Percentiles rank a stretch among this genome's conserved stretches.
Conservation (phyloP, 176 grass and related monocot species). For the Triticum urartu region DNA sequence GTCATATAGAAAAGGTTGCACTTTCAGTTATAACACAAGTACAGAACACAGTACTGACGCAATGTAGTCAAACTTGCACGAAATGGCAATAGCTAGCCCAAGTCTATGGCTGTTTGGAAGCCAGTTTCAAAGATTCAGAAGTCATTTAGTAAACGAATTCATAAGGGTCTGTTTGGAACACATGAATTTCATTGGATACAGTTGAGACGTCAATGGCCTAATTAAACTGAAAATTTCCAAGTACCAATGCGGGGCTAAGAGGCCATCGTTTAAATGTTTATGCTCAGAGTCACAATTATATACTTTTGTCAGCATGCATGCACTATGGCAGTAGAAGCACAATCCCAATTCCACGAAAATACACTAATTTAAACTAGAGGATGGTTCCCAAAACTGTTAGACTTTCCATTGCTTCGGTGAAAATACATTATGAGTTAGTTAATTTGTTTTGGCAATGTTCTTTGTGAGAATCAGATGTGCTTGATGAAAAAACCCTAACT, state of each 20-base stretch:
- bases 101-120: neutral
- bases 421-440: neutral
- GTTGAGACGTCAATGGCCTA: neutral
- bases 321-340: neutral
- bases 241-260: neutral
- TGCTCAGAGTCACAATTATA: neutral
- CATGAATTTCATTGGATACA: too few relatives aligned
- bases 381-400: neutral
- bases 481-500: neutral
- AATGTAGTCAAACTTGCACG: neutral
- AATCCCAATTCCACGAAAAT: neutral
- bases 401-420: neutral
- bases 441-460: neutral
- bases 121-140: neutral
- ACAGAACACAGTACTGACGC: neutral
- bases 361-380: neutral
- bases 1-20: neutral
- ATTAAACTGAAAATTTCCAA: neutral
- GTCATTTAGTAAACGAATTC: too few relatives aligned
- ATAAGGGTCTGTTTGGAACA: too few relatives aligned
- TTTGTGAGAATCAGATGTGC: neutral
- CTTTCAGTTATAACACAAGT: neutral
- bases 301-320: neutral
- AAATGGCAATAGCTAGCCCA: neutral
- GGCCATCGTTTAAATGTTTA: neutral